These are phyloP conservation scores for Aspergillus steynii DNA, from an alignment of 495 filamentous ascomycete genomes.

Conservation along the genomic window DNA sequence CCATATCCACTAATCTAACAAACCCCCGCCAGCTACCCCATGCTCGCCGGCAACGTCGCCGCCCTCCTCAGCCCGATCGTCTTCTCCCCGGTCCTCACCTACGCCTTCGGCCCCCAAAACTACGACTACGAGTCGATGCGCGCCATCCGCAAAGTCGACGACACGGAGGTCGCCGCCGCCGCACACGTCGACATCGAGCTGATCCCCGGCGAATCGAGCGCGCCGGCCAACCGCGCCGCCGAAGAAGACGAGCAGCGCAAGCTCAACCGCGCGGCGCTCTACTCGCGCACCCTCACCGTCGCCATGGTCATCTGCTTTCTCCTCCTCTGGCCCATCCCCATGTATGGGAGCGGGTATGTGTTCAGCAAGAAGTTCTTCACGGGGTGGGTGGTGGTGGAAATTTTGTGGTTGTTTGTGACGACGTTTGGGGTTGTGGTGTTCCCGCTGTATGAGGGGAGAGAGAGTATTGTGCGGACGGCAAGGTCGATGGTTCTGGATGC, in stretches of 20 bases:
- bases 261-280: slow-evolving; percentile 70
- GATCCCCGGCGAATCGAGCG: slow-evolving; percentile 54
- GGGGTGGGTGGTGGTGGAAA: slow-evolving; percentile 84
- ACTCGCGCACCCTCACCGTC: slow-evolving; percentile 76
- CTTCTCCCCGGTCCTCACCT: slow-evolving; percentile 78
- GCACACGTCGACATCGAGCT: slow-evolving; percentile 73
- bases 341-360: slow-evolving; percentile 85
- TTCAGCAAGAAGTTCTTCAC: slow-evolving; percentile 93
- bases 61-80: slow-evolving; percentile 79
- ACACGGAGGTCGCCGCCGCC: slow-evolving; percentile 69
- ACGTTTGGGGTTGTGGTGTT: slow-evolving; percentile 75
- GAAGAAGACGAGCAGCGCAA: slow-evolving; percentile 61
- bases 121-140: slow-evolving; percentile 93
- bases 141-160: slow-evolving; percentile 79
- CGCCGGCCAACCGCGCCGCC: slow-evolving; percentile 23
- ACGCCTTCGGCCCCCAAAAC: slow-evolving; percentile 70
- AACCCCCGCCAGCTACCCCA: slow-evolving; percentile 59
- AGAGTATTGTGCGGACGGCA: slow-evolving; percentile 63
- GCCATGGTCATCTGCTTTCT: slow-evolving; percentile 75
- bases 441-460: slow-evolving; percentile 78
- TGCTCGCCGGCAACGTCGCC: slow-evolving; percentile 83
- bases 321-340: slow-evolving; percentile 91
- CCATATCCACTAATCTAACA: not conserved
- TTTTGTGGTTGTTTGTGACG: slow-evolving; percentile 83
- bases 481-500: slow-evolving; percentile 70